Percentiles rank a stretch among this genome's conserved stretches.
phyloP scores from a whole-genome alignment of 2,329 filamentous ascomycete species.

The Hymenotorrendiella dingleyae region DNA sequence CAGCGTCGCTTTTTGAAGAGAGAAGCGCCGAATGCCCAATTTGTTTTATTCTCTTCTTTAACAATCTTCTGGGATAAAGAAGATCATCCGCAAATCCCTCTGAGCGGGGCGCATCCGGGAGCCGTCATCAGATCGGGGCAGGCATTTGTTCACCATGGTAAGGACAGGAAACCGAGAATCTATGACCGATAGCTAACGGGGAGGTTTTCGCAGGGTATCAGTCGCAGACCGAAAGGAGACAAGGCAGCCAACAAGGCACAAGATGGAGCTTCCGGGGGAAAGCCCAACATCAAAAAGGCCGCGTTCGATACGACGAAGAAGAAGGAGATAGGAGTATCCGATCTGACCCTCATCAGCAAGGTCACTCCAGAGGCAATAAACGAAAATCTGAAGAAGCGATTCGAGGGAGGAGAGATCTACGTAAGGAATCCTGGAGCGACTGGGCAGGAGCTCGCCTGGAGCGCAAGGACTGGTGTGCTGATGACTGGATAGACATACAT shows the following conservation, averaged over 20 bases:
- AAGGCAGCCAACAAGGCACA: conserved; percentile 26
- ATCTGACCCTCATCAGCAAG: conserved; percentile 95
- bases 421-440: conserved; percentile 32
- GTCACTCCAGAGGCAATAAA: conserved; percentile 99
- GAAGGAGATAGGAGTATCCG: conserved; percentile 98
- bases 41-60: no score
- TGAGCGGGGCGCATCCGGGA: conserved; percentile 17
- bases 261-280: conserved; percentile 21
- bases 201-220: conserved; percentile 24
- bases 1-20: no score
- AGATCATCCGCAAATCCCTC: no score
- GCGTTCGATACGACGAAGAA: conserved; percentile 96
- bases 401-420: conserved; percentile 96
- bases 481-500: conserved; percentile 70
- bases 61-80: no score
- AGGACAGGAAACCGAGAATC: conserved; percentile 7
- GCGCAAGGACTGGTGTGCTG: conserved; percentile 4
- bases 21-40: no score
- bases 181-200: conserved; percentile 9
- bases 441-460: neutral
- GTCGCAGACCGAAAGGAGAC: conserved; percentile 31
- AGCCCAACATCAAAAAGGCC: conserved; percentile 81
- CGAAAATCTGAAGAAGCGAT: conserved; percentile 96
- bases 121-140: conserved; percentile 8
- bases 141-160: conserved; percentile 26